Conservation (phyloP, 805 yeast species). For the Metschnikowia noctiluminum region DNA sequence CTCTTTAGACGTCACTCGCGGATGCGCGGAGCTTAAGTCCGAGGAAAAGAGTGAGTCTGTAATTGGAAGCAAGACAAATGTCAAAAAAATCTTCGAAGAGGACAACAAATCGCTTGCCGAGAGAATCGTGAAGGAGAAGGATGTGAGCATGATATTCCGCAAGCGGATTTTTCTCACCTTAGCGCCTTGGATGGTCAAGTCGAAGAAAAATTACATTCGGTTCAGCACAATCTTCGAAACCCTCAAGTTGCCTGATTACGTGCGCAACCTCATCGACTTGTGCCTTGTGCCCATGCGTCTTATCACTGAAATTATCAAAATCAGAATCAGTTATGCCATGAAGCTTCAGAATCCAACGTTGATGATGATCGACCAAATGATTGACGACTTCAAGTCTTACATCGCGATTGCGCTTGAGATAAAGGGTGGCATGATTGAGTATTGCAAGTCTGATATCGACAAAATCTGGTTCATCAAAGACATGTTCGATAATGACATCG, state of each 20-base stretch:
- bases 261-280: conserved; percentile 60
- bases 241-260: conserved; percentile 70
- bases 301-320: conserved; percentile 71
- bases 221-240: conserved; percentile 60
- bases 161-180: conserved; percentile 64
- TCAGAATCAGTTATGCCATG: conserved; percentile 73
- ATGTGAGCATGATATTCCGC: conserved; percentile 66
- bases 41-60: conserved; percentile 13
- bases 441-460: conserved; percentile 49
- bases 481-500: conserved; percentile 51
- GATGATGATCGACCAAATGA: conserved; percentile 94
- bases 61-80: conserved; percentile 5
- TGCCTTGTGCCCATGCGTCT: conserved; percentile 75
- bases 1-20: conserved; percentile 59
- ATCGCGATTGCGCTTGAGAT: conserved; percentile 72
- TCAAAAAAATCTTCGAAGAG: conserved; percentile 48
- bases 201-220: conserved; percentile 66
- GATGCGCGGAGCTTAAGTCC: conserved; percentile 15
- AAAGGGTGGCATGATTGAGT: conserved; percentile 61
- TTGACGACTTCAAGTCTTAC: conserved; percentile 78
- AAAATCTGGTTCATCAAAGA: conserved; percentile 71
- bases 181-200: conserved; percentile 79
- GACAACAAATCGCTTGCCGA: conserved; percentile 74
- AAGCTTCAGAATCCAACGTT: conserved; percentile 81
- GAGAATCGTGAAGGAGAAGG: conserved; percentile 74